A percentile compares a stretch with the other conserved stretches of the same genome.
phyloP scores from a whole-genome alignment of 108 stramenopile genomes.

The Skeletonema potamos region DNA sequence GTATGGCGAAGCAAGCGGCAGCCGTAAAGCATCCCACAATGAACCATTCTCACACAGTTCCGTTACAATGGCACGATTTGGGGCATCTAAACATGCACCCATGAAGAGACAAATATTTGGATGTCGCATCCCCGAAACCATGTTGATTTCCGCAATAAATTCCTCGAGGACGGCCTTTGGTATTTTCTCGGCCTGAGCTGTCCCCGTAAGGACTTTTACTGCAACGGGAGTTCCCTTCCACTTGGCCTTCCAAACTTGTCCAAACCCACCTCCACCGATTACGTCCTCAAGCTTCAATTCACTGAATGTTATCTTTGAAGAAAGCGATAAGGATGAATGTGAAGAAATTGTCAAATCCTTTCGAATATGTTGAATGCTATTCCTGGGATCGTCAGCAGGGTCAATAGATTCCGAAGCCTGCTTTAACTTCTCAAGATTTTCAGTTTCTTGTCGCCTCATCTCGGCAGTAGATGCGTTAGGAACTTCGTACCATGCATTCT shows the following conservation, averaged over 20 bases:
- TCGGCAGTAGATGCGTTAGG: background rate
- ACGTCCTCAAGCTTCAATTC: constrained; percentile 72
- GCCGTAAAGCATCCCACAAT: constrained; percentile 83
- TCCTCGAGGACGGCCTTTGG: constrained; percentile 80
- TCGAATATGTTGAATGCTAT: constrained; percentile 75
- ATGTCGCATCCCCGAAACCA: constrained; percentile 87
- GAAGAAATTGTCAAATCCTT: constrained; percentile 63
- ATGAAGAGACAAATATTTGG: constrained; percentile 94
- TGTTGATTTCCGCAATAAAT: constrained; percentile 86
- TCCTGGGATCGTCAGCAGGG: constrained; percentile 67
- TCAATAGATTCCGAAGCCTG: constrained; percentile 44
- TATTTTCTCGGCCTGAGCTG: constrained; percentile 70
- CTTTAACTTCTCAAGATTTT: constrained; percentile 39
- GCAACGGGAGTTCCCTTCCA: constrained; percentile 90
- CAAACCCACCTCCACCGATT: constrained; percentile 93
- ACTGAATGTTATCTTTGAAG: constrained; percentile 63
- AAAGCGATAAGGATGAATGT: constrained; percentile 66
- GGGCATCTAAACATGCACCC: constrained; percentile 89
- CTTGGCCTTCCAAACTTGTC: constrained; percentile 84
- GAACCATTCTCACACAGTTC: constrained; percentile 87
- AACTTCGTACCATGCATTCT: constrained; percentile 11
- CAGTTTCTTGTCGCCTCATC: constrained; percentile 27
- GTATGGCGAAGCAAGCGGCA: constrained; percentile 67
- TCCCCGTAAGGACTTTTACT: constrained; percentile 83
- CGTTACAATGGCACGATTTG: constrained; percentile 88